Percentiles rank a stretch among this genome's conserved stretches.
Conservation (phyloP, 2,329 filamentous ascomycete genomes). For the Keithomyces neogunnii region DNA sequence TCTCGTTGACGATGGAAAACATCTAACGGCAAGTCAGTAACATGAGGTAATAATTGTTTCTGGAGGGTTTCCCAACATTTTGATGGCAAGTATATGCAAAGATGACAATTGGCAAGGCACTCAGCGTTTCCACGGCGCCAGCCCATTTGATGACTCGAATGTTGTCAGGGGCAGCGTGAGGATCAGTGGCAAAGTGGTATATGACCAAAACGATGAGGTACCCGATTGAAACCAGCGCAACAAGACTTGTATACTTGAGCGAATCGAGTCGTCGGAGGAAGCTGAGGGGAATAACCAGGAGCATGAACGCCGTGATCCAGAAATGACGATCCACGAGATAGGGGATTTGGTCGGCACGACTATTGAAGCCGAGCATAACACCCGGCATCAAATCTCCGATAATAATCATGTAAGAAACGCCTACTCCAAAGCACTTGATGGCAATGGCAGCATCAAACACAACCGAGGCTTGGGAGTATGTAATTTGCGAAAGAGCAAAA, state of each 20-base stretch:
- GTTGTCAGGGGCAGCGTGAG: conserved; percentile 61
- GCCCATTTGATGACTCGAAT: conserved; percentile 73
- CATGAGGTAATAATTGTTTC: background rate
- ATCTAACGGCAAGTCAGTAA: conserved; percentile 51
- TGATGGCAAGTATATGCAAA: conserved; percentile 99
- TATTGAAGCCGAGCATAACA: conserved; percentile 74
- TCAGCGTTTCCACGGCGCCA: conserved; percentile 68
- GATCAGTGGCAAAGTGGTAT: conserved; percentile 82
- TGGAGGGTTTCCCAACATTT: conserved; percentile 52
- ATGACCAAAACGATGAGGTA: conserved; percentile 91
- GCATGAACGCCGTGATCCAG: conserved; percentile 97
- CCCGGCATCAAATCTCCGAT: conserved; percentile 98
- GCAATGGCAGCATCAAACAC: conserved; percentile 94
- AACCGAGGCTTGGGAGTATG: conserved; percentile 91
- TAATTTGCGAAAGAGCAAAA: conserved; percentile 93
- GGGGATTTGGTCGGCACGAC: conserved; percentile 48
- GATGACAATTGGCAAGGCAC: conserved; percentile 87
- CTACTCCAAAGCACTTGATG: conserved; percentile 96
- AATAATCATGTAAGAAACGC: conserved; percentile 95
- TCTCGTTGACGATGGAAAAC: conserved; percentile 97
- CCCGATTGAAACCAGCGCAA: conserved; percentile 85
- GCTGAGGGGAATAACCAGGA: conserved; percentile 87
- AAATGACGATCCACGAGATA: conserved; percentile 88
- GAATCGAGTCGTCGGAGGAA: conserved; percentile 89
- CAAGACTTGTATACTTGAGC: conserved; percentile 90